Conservation (phyloP, 2,329 filamentous ascomycete genomes). For the Aspergillus felis region DNA sequence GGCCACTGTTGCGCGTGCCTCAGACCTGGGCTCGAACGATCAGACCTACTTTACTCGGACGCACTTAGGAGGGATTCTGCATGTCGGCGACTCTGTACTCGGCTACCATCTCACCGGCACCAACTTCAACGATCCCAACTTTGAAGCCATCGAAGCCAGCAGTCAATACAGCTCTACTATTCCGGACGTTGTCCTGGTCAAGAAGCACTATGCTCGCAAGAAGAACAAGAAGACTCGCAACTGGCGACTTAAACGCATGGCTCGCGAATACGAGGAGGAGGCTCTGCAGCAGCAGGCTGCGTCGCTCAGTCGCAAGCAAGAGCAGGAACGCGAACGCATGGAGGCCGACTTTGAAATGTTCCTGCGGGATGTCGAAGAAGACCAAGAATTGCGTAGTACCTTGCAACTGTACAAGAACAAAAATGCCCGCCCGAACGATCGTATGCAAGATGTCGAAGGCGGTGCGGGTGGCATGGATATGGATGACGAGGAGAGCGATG, state of each 20-base stretch:
- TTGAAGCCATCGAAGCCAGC: conserved; percentile 75
- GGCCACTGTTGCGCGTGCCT: conserved; percentile 79
- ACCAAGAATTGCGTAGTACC: conserved; percentile 78
- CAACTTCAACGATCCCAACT: conserved; percentile 88
- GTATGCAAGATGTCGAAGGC: conserved; percentile 25
- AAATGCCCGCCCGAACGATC: conserved; percentile 42
- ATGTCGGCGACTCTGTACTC: conserved; percentile 86
- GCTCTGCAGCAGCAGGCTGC: conserved; percentile 42
- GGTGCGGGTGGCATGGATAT: conserved; percentile 49
- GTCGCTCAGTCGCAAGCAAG: conserved; percentile 17
- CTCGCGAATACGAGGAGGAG: conserved; percentile 76
- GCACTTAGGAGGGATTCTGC: conserved; percentile 79
- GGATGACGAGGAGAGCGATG: conserved; percentile 59
- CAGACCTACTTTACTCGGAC: conserved; percentile 85
- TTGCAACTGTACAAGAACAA: conserved; percentile 77
- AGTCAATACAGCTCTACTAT: conserved; percentile 72
- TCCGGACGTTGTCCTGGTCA: conserved; percentile 90
- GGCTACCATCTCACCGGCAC: conserved; percentile 88
- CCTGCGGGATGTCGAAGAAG: conserved; percentile 93
- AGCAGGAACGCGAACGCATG: conserved; percentile 81
- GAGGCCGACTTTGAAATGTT: conserved; percentile 97
- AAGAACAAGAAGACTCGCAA: conserved; percentile 78
- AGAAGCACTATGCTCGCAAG: conserved; percentile 89
- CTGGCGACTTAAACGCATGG: conserved; percentile 95
- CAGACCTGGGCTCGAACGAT: conserved; percentile 82